phyloP scores from a whole-genome alignment of 2,329 filamentous ascomycete genomes.

The Huntiella savannae region DNA sequence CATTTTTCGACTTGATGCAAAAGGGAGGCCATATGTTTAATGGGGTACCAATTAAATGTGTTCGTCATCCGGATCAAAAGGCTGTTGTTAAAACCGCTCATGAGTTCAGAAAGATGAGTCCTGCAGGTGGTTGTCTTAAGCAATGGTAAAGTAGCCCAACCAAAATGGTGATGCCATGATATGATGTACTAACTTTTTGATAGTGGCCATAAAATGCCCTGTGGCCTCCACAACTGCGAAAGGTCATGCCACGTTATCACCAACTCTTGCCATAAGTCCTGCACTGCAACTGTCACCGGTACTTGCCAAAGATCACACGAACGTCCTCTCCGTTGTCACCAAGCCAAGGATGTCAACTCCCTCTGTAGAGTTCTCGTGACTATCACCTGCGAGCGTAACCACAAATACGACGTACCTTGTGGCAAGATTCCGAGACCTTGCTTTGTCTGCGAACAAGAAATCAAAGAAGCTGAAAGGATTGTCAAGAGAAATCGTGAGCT shows the following conservation, averaged over 20 bases:
- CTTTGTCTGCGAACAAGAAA: constrained; percentile 30
- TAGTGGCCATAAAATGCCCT: constrained; percentile 32
- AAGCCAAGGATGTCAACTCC: constrained; percentile 22
- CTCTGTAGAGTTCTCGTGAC: constrained; percentile 32
- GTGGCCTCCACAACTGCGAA: constrained; percentile 39
- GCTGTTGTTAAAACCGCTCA: constrained; percentile 25
- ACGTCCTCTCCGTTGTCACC: constrained; percentile 26
- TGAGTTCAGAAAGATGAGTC: constrained; percentile 43
- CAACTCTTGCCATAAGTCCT: constrained; percentile 33
- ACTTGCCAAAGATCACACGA: constrained; percentile 34
- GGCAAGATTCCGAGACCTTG: constrained; percentile 24
- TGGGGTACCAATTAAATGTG: constrained; percentile 40
- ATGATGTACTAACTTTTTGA: background rate
- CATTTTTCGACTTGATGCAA: constrained; percentile 37
- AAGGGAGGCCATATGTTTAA: constrained; percentile 32
- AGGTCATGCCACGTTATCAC: constrained; percentile 40
- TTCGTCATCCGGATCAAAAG: constrained; percentile 33
- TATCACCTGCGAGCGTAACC: constrained; percentile 17
- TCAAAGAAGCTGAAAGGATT: constrained; percentile 24
- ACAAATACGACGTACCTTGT: constrained; percentile 31
- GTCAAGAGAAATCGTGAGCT: constrained; percentile 28
- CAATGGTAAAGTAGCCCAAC: constrained; percentile 25
- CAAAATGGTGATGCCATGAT: background rate
- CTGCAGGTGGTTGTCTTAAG: constrained; percentile 50
- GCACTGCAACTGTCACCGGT: constrained; percentile 20